These are phyloP conservation scores for Phialocephala sp. DNA, from an alignment of 2,329 filamentous ascomycete genomes.

Conservation along the genomic window DNA sequence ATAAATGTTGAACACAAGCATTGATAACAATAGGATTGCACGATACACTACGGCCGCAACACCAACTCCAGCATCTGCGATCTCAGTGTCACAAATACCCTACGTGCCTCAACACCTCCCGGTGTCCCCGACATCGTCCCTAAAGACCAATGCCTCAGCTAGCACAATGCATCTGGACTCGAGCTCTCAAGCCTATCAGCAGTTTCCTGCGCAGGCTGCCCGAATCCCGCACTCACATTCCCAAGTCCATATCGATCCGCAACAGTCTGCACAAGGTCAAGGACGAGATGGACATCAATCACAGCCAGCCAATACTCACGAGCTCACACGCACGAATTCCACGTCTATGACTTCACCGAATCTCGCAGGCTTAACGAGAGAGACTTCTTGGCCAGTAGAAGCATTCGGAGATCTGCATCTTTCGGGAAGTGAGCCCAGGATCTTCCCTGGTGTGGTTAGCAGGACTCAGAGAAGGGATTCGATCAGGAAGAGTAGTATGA, in stretches of 20 bases:
- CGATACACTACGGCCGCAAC: slow-evolving; percentile 40
- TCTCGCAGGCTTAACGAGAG: slow-evolving; percentile 38
- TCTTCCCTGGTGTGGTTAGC: slow-evolving; percentile 73
- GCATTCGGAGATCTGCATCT: slow-evolving; percentile 52
- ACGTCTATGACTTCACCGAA: slow-evolving; percentile 28
- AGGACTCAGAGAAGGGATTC: slow-evolving; percentile 38
- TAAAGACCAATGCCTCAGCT: slow-evolving; percentile 43
- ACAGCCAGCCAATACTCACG: slow-evolving; percentile 21
- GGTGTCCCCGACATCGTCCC: slow-evolving; percentile 42
- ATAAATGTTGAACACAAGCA: background rate
- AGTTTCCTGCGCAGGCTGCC: slow-evolving; percentile 43
- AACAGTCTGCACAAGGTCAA: slow-evolving; percentile 16
- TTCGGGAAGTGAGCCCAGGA: slow-evolving; percentile 66
- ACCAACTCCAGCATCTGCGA: slow-evolving; percentile 37
- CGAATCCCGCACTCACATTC: slow-evolving; percentile 38
- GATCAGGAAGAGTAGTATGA: slow-evolving; percentile 36
- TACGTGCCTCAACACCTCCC: slow-evolving; percentile 32
- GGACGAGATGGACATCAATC: slow-evolving; percentile 23
- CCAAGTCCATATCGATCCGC: slow-evolving; percentile 35
- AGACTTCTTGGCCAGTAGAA: slow-evolving; percentile 48
- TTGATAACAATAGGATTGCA: slow-evolving; percentile 42
- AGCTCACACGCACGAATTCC: slow-evolving; percentile 24
- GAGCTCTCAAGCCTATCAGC: slow-evolving; percentile 37
- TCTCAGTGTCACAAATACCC: slow-evolving; percentile 33
- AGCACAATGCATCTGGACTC: slow-evolving; percentile 30